These are phyloP conservation scores for Colletotrichum abscissum DNA, from an alignment of 2,329 filamentous ascomycete genomes.

Conservation along the genomic window DNA sequence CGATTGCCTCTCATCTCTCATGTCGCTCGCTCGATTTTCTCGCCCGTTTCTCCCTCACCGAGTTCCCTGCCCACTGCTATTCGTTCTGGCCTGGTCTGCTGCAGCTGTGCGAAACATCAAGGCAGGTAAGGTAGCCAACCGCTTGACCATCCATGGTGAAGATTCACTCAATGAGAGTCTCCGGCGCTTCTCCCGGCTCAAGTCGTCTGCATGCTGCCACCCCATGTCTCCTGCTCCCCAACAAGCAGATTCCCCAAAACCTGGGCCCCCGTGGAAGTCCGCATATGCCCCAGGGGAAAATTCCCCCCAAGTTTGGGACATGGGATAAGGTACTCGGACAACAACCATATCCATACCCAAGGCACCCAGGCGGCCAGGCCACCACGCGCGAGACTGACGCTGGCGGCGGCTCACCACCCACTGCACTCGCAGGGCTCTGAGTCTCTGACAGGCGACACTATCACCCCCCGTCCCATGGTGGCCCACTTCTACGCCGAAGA, in stretches of 20 bases:
- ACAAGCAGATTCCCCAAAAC: neutral
- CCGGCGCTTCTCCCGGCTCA: neutral
- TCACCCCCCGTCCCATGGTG: conserved; percentile 21
- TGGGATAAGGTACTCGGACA: neutral
- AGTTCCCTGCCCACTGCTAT: neutral
- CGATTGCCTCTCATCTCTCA: neutral
- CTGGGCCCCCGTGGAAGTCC: conserved; percentile 15
- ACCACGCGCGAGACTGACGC: neutral
- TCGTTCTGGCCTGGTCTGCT: neutral
- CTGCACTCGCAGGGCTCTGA: conserved; percentile 2
- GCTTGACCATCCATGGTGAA: neutral
- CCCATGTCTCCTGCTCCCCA: neutral
- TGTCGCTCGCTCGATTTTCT: neutral
- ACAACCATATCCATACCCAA: neutral
- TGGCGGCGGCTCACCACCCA: neutral
- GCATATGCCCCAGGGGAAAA: neutral
- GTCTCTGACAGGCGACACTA: conserved; percentile 21
- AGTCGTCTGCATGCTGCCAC: neutral
- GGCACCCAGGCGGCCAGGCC: neutral
- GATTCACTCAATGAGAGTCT: neutral
- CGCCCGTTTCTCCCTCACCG: conserved; percentile 20
- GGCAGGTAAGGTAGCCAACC: neutral
- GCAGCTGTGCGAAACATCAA: neutral
- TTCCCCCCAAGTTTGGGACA: neutral
- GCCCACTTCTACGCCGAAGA: conserved; percentile 35